These are phyloP conservation scores for Vigna angularis DNA, from an alignment of 306 rosid genomes.

Conservation along the genomic window DNA sequence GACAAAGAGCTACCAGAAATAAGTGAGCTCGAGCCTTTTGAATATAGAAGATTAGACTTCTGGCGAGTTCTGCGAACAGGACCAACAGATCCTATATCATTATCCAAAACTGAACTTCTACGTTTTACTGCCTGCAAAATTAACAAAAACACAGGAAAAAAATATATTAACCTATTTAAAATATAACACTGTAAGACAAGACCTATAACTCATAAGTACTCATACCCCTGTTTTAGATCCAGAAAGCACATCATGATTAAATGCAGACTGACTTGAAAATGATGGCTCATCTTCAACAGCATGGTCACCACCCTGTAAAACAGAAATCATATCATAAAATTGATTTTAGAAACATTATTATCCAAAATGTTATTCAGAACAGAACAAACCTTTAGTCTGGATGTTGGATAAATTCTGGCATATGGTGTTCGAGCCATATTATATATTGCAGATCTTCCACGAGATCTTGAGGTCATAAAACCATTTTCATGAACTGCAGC, in stretches of 20 bases:
- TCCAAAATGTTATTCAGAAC: slow-evolving; percentile 12
- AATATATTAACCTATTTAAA: slow-evolving; percentile 21
- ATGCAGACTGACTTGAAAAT: slow-evolving; percentile 60
- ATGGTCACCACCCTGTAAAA: slow-evolving; percentile 57
- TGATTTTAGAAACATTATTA: slow-evolving; percentile 12
- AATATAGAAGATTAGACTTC: slow-evolving; percentile 70
- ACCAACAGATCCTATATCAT: slow-evolving; percentile 86
- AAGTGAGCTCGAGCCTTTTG: slow-evolving; percentile 64
- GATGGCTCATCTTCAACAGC: slow-evolving; percentile 59
- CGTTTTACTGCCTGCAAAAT: slow-evolving; percentile 69
- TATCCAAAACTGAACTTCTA: slow-evolving; percentile 69
- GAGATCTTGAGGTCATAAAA: slow-evolving; percentile 76
- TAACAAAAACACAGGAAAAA: slow-evolving; percentile 23
- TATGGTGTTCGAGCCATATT: slow-evolving; percentile 90
- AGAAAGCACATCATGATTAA: slow-evolving; percentile 59
- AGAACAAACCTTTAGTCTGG: slow-evolving; percentile 65
- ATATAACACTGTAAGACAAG: slow-evolving; percentile 17
- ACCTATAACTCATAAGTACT: slow-evolving; percentile 27
- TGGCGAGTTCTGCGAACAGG: slow-evolving; percentile 83
- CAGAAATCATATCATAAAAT: slow-evolving; percentile 37
- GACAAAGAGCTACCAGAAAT: slow-evolving; percentile 59
- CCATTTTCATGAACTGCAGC: slow-evolving; percentile 67
- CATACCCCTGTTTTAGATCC: slow-evolving; percentile 71
- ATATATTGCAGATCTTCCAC: slow-evolving; percentile 89
- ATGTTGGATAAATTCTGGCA: slow-evolving; percentile 61